These are phyloP conservation scores for Chenopodium suecicum DNA, from an alignment of 148 eudicot species.

Conservation along the genomic window DNA sequence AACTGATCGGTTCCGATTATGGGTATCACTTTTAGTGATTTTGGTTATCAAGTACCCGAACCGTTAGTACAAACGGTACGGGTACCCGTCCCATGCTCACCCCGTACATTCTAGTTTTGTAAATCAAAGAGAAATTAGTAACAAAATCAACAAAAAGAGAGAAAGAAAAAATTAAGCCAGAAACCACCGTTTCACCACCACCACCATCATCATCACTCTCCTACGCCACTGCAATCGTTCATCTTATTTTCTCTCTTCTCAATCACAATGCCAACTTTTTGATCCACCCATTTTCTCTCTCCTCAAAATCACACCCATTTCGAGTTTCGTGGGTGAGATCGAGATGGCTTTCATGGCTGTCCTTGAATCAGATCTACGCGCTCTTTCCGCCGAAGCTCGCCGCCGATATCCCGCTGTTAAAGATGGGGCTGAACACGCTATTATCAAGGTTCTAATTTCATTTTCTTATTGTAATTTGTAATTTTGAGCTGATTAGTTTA, in stretches of 20 bases:
- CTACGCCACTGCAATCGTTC: background rate
- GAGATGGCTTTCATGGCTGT: slow-evolving; percentile 89
- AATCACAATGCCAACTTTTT: slow-evolving; percentile 13
- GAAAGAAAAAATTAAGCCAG: background rate
- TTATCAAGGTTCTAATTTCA: slow-evolving; percentile 58
- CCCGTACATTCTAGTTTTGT: background rate
- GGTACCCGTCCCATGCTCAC: too few species aligned
- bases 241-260: too few species aligned
- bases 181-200: background rate
- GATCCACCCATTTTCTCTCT: too few species aligned
- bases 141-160: too few species aligned
- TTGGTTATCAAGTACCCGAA: too few species aligned
- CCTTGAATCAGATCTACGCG: slow-evolving; percentile 93
- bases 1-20: too few species aligned
- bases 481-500: background rate
- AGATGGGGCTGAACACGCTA: slow-evolving; percentile 98
- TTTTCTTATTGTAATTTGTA: background rate
- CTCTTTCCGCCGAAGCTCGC: slow-evolving; percentile 95
- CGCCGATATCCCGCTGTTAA: slow-evolving; percentile 92
- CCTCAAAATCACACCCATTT: background rate
- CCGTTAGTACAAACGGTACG: too few species aligned
- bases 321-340: slow-evolving; percentile 1
- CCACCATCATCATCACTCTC: background rate
- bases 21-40: too few species aligned
- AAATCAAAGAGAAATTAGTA: too few species aligned